phyloP scores from a whole-genome alignment of 164 flowering plant genomes.

The Umbilicus rupestris region DNA sequence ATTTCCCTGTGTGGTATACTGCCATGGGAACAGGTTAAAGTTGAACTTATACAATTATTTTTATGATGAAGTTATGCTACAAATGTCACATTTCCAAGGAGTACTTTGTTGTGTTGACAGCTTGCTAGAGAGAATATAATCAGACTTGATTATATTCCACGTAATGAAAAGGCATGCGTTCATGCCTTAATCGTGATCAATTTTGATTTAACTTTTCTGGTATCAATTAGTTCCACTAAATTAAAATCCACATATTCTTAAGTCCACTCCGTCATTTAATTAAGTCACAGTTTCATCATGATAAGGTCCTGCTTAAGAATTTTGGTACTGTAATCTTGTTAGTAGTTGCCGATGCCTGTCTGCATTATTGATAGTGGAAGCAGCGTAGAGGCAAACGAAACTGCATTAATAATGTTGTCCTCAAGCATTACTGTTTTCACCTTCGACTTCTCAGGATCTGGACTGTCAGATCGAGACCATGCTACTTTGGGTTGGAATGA shows the following conservation, averaged over 20 bases:
- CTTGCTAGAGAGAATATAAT: not conserved
- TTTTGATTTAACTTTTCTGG: not conserved
- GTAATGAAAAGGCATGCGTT: not conserved
- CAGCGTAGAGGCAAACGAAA: conserved; percentile 97
- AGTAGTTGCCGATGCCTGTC: not conserved
- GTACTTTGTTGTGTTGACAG: not conserved
- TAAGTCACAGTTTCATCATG: not conserved
- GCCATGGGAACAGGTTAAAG: conserved; percentile 94
- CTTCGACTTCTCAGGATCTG: conserved; percentile 96
- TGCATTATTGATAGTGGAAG: conserved; percentile 59
- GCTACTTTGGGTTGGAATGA: conserved; percentile 92
- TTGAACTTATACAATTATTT: not conserved
- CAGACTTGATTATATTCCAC: not conserved
- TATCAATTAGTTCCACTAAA: not conserved
- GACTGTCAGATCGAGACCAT: conserved; percentile 90
- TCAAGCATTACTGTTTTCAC: conserved; percentile 85
- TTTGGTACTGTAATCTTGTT: not conserved
- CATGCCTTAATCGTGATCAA: not conserved
- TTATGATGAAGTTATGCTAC: not conserved
- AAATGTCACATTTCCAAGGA: not conserved
- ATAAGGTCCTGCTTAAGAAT: not conserved
- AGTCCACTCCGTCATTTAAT: no score
- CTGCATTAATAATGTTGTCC: conserved; percentile 84
- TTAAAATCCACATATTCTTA: no score
- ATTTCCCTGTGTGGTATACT: conserved; percentile 93